A percentile compares a stretch with the other conserved stretches of the same genome.
phyloP scores from a whole-genome alignment of 169 alveolate species.

The Plasmodium inui region DNA sequence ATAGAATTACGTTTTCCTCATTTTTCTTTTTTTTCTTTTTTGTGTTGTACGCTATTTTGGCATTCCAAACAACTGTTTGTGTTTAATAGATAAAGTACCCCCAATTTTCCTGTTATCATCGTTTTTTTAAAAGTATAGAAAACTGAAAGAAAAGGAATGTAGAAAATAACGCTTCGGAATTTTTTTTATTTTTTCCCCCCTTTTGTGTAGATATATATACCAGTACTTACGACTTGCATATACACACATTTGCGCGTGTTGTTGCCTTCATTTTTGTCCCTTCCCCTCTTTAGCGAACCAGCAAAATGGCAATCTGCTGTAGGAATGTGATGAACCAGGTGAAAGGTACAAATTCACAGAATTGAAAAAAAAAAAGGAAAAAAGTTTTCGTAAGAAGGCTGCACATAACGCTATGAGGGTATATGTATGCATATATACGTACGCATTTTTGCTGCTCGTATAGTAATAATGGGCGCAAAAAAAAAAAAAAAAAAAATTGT shows the following conservation, averaged over 20 bases:
- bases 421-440: neutral
- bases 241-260: conserved; percentile 5
- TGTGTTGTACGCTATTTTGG: neutral
- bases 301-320: conserved; percentile 64
- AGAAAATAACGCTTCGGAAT: neutral
- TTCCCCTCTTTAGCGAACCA: neutral
- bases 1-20: neutral
- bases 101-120: neutral
- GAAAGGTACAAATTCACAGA: conserved; percentile 23
- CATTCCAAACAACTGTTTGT: neutral
- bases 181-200: neutral
- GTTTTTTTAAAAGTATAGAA: neutral
- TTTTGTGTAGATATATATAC: neutral
- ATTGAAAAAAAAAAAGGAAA: neutral
- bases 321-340: conserved; percentile 50
- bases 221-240: neutral
- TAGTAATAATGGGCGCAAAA: neutral
- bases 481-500: neutral
- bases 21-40: neutral
- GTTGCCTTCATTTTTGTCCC: neutral
- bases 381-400: neutral
- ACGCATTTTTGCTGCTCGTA: neutral
- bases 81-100: neutral
- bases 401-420: neutral
- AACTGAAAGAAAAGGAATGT: neutral